Evolutionary conservation across 805 yeast species (phyloP).

Genomic region (Clavispora carvajalis): DNA sequence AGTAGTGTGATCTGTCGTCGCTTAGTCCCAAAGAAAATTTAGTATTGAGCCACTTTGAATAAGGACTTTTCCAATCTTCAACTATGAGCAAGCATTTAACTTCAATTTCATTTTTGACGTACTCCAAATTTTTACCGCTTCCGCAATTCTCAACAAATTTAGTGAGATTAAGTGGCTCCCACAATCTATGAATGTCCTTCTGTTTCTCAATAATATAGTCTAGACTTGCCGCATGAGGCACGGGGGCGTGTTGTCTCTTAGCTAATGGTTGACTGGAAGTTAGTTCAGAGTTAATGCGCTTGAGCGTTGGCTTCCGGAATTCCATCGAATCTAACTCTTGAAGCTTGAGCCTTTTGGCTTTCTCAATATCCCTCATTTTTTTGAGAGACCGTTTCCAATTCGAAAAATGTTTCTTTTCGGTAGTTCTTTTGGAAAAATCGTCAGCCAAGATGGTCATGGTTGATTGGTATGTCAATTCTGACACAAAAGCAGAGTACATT

Average conservation of each 20-base stretch:
- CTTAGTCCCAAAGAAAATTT: conserved; percentile 38
- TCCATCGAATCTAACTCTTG: conserved; percentile 24
- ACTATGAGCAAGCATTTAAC: conserved; percentile 37
- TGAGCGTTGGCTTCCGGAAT: conserved; percentile 18
- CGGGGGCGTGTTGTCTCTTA: conserved; percentile 11
- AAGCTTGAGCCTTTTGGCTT: conserved; percentile 26
- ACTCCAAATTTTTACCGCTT: conserved; percentile 7
- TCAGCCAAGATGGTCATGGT: conserved; percentile 44
- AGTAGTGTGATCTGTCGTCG: conserved; percentile 21
- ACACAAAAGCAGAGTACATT: conserved; percentile 54
- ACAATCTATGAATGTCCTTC: conserved; percentile 32
- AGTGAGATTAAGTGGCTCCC: conserved; percentile 44
- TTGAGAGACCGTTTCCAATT: conserved; percentile 26
- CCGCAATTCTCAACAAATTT: conserved; percentile 26
- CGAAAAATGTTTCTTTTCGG: conserved; percentile 27
- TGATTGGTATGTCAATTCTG: conserved; percentile 47
- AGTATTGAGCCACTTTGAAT: conserved; percentile 46
- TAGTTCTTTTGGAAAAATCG: conserved; percentile 21
- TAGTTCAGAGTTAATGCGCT: conserved; percentile 8
- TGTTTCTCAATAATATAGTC: conserved; percentile 22
- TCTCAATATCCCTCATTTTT: conserved; percentile 18
- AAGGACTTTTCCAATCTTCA: conserved; percentile 43
- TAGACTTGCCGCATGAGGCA: background rate
- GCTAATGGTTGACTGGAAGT: background rate
- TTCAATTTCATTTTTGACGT: conserved; percentile 2